phyloP scores from a whole-genome alignment of 352 stramenopile species.

The Vaucheria bursata region DNA sequence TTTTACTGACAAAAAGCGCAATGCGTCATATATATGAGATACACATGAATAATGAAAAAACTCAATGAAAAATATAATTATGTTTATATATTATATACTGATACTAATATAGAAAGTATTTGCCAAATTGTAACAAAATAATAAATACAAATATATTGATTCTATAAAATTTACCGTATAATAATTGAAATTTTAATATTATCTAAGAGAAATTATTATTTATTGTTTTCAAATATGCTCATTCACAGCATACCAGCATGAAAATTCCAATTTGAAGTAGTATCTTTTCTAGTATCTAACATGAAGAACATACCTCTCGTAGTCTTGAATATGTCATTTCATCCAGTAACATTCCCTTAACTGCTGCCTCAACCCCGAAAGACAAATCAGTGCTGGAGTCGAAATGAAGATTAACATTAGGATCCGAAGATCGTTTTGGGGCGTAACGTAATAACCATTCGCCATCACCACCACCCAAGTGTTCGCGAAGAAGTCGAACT shows the following conservation, averaged over 20 bases:
- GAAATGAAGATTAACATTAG: no score
- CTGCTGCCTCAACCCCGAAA: not conserved
- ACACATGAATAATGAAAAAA: not conserved
- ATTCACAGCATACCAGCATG: no score
- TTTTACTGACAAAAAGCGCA: not conserved
- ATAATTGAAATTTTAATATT: no score
- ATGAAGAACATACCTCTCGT: no score
- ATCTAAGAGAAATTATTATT: no score
- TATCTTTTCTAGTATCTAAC: not conserved
- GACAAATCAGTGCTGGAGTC: not conserved
- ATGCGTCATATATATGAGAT: not conserved
- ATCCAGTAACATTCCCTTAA: not conserved
- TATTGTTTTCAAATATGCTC: no score
- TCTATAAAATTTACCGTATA: no score
- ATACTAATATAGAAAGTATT: no score
- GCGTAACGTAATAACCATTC: conserved; percentile 12
- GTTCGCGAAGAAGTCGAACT: not conserved
- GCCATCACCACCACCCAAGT: not conserved
- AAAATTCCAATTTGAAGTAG: no score
- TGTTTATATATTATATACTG: no score
- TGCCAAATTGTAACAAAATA: no score
- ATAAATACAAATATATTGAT: no score
- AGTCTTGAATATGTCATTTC: not conserved
- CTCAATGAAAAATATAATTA: not conserved
- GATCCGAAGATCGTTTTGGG: not conserved